Evolutionary conservation across 2,329 filamentous ascomycete species (phyloP), one percentile per base, ranked within the genome.

Genomic region (Dactylellina haptotyla): DNA sequence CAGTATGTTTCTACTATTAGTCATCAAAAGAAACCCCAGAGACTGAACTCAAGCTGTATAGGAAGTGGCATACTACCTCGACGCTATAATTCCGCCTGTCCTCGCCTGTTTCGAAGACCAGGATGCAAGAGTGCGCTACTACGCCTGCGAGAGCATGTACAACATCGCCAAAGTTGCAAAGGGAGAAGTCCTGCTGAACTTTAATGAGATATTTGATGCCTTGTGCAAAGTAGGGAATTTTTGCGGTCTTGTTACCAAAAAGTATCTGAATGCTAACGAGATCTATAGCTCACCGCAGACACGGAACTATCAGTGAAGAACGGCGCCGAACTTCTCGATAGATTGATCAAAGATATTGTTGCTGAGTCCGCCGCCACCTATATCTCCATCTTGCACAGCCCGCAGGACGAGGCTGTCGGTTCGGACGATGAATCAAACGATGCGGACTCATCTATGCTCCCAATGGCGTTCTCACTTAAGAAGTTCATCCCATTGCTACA

Each of bases 81-180:
- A 93, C 79, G 90, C 93, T 78, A 98, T 99, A 77, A 94, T 99
- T 0, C 94, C 94, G 48, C 96, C 96, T 2, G 95, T 99, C 3
- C 86, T 99, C 48, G 95, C 95, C 58, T 99, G 96, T 84, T 99
- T 99, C 82, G 92, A 91, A 67, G 96, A 99, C 78, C 95, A 98
- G 83, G 95, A 99, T 89, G 93, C 95, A 26, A 66, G 95, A 69
- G 95, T 98, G 30, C 88, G 95, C 76, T 99, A 99, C 81, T 99
- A 99, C 82, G 95, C 95, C 23, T 99, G 95, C 82, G 95, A 99
- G 84, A 96, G 93, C 81, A 99, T 99, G 95, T 99, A 99, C 83
- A 99, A 99, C 82, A 99, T 99, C 80, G 93, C 95, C 79, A 99
- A 99, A 83, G 95, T 99, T 51, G 95, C 94, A 73, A 99, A 99